Percentiles rank a stretch among this genome's conserved stretches.
Evolutionary conservation across 768 basidiomycete species (phyloP).

Genomic region (Trametopsis cervina): DNA sequence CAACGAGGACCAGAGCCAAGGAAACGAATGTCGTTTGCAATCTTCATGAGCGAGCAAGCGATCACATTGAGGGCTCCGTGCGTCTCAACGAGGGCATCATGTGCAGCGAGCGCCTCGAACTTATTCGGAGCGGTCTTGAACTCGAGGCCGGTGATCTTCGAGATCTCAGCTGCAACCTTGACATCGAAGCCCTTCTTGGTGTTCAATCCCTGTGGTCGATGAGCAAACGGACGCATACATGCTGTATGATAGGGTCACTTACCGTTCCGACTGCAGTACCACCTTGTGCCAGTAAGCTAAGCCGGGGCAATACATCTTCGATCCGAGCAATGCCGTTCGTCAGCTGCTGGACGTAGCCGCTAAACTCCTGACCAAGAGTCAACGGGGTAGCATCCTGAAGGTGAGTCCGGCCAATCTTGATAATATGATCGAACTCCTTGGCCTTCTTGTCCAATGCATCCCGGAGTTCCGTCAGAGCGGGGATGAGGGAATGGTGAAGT

Average conservation of each 20-base stretch:
- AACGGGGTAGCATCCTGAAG: slow-evolving; percentile 97
- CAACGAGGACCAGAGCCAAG: slow-evolving; percentile 97
- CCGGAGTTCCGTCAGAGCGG: slow-evolving; percentile 77
- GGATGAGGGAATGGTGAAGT: slow-evolving; percentile 70
- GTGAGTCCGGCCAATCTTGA: slow-evolving; percentile 98
- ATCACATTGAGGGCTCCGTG: slow-evolving; percentile 95
- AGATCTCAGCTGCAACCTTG: slow-evolving; percentile 87
- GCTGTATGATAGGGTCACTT: slow-evolving; percentile 22
- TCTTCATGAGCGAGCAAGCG: slow-evolving; percentile 98
- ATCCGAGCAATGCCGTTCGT: slow-evolving; percentile 85
- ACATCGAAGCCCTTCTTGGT: slow-evolving; percentile 96
- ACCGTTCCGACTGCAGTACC: slow-evolving; percentile 99
- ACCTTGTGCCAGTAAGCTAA: slow-evolving; percentile 90
- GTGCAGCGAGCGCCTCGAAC: slow-evolving; percentile 97
- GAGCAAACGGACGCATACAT: background rate
- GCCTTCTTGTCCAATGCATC: slow-evolving; percentile 81
- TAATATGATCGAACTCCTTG: slow-evolving; percentile 80
- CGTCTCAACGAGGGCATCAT: slow-evolving; percentile 96
- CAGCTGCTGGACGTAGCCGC: slow-evolving; percentile 94
- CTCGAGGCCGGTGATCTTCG: slow-evolving; percentile 81
- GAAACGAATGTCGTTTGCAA: slow-evolving; percentile 98
- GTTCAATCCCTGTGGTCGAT: slow-evolving; percentile 72
- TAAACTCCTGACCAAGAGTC: slow-evolving; percentile 98
- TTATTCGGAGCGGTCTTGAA: slow-evolving; percentile 99
- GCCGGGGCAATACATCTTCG: slow-evolving; percentile 72